Percentiles rank a stretch among this genome's conserved stretches.
Conservation (phyloP, 78 protist genomes). For the Dictyostelium capitatum region DNA sequence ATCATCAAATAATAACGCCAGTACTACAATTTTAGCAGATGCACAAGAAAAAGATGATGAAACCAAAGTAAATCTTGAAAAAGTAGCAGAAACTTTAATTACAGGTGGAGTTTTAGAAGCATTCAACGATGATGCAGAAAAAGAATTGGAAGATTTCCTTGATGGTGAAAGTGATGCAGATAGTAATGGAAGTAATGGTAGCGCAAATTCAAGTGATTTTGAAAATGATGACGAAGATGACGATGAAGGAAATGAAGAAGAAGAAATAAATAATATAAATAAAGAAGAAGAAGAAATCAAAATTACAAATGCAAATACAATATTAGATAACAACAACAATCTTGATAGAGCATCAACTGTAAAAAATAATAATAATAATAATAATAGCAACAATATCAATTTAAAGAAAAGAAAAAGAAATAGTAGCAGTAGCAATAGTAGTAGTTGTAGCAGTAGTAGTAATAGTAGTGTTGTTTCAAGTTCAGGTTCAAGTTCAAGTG, state of each 20-base stretch:
- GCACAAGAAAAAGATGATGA: neutral
- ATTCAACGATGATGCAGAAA: conserved; percentile 20
- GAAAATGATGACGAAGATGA: conserved; percentile 29
- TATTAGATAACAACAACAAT: neutral
- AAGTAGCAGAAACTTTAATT: neutral
- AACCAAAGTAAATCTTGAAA: neutral
- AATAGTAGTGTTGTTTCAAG: neutral
- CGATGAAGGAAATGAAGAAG: neutral
- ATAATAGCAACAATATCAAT: neutral
- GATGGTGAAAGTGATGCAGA: conserved; percentile 50
- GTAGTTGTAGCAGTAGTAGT: neutral
- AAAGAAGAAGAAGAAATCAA: neutral
- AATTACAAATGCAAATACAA: neutral
- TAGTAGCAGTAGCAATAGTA: neutral
- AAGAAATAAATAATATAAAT: neutral
- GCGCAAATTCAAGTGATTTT: neutral
- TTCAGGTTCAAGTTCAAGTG: neutral
- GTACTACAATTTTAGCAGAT: neutral
- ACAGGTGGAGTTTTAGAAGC: conserved; percentile 4
- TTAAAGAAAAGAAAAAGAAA: conserved; percentile 4
- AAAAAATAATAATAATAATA: neutral
- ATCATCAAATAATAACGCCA: neutral
- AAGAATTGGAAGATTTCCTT: conserved; percentile 46
- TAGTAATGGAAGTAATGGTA: conserved; percentile 2
- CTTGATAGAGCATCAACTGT: neutral